Evolutionary conservation across 495 filamentous ascomycete species (phyloP), one percentile per base, ranked within the genome.

Genomic region (Arthonia radiata): DNA sequence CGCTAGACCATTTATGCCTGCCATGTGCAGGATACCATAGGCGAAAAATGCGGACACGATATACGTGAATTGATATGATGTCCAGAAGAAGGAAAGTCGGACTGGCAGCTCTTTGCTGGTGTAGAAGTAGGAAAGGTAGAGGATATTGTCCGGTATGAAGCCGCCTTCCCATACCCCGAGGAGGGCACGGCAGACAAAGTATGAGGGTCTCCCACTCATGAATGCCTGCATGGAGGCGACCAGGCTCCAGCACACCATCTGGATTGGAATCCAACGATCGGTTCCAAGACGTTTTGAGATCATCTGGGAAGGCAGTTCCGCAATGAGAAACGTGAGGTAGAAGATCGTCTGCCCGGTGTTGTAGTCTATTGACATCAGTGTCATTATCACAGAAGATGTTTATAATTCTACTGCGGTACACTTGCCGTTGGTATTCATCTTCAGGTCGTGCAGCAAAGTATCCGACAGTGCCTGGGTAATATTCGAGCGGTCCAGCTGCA

Each of bases 201-300:
- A 89, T 0, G 64, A 61, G 0, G 42, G 37, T n/a, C 56, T 51
- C 1, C 65, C 64, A 18, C 43, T 54, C 5, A 89, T 39, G 31
- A 67, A 67, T 7, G 72, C 64, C 44, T 83, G 75, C 23, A 52
- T 57, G 13, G 53, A 48, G 0, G 75, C 73, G 17, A 82, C 64
- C 5, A 80, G 34, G 38, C 67, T 74, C 73, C 78, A 89, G 3
- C 58, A 53, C 1, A 78, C 49, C 61, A 83, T 83, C 37, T 83
- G 76, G 15, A 70, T 48, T 0, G 79, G 77, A 28, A 91, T 82
- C 74, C 79, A 89, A 17, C 64, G 59, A 42, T 89, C 79, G 0
- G 79, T 76, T 0, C 80, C 80, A 14, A 83, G 32, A 42, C 57
- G 61, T 40, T 83, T 81, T 14, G 58, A 64, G 14, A 80, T 43